Evolutionary conservation across 2,329 filamentous ascomycete species (phyloP).

Genomic region (Sporothrix brasiliensis): DNA sequence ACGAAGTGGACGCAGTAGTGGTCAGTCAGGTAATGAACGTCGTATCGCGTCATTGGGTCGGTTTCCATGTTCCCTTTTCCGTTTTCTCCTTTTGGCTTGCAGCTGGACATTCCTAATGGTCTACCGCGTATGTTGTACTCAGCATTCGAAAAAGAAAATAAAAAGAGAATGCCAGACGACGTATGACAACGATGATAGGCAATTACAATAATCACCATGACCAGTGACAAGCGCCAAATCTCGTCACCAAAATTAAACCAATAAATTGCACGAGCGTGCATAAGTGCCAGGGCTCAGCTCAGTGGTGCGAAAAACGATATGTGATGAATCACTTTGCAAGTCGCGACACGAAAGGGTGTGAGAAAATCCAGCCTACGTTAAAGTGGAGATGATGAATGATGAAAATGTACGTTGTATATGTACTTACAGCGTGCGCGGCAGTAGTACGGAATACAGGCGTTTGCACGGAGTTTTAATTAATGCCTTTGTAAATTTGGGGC

Average conservation of each 20-base stretch:
- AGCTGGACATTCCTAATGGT: background rate
- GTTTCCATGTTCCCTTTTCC: background rate
- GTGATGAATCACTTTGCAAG: conserved; percentile 21
- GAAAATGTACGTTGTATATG: background rate
- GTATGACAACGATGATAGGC: background rate
- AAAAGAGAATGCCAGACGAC: background rate
- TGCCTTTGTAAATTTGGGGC: too few relatives aligned
- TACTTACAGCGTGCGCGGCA: background rate
- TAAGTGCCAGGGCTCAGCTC: too few relatives aligned
- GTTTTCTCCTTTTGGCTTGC: background rate
- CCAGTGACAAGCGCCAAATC: background rate
- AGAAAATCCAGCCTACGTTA: background rate
- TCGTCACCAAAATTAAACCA: conserved; percentile 16
- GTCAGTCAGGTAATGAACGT: background rate
- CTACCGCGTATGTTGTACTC: background rate
- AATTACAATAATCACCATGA: background rate
- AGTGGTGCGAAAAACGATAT: background rate
- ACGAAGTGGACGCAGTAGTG: background rate
- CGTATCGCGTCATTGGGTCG: background rate
- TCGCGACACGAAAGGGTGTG: background rate
- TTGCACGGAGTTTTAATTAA: background rate
- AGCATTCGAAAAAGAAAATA: background rate
- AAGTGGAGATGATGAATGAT: conserved; percentile 2
- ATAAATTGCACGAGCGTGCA: conserved; percentile 9
- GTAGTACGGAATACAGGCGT: background rate